Evolutionary conservation across 257 asterid genomes (phyloP), one percentile per base, ranked within the genome.

Genomic region (Agastache rugosa): DNA sequence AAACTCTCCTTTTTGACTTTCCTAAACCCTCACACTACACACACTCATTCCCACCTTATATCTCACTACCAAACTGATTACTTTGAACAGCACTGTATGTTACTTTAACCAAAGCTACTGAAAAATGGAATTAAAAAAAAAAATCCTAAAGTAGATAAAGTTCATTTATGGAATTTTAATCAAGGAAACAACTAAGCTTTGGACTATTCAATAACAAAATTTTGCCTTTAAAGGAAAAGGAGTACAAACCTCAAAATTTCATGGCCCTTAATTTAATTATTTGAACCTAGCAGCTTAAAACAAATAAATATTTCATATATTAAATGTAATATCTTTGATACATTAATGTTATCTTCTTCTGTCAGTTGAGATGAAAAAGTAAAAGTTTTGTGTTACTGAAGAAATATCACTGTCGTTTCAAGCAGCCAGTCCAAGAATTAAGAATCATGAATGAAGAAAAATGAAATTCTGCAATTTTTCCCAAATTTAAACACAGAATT

Each of bases 1-100:
- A 54, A 73, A 34, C 53, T 48, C 29, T 53, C 75, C 88, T 76
- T 80, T 86, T 92, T 89, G 93, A 89, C 97, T 87, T 83, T 80
- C 20, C 27, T 34, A 45, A 39, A 14, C 55, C n/a, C 41, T 45
- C 70, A n/a, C 27, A 35, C 45, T 20, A 27, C 6, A 10, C 9
- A 16, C 63, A 23, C 20, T 6, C 23, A 61, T 64, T 16, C 27
- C 22, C 55, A 5, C 31, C 75, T 60, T 53, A 65, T 56, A n/a
- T 42, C 78, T 83, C 85, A 84, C 83, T 77, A 77, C 81, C 72
- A 67, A 74, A 68, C 8, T 6, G 67, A 53, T 35, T 22, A 56
- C 44, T 59, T 76, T 80, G 22, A 67, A 71, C 74, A 48, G 19
- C 37, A 11, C 12, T 81, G 34, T 56, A 62, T 74, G 23, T 29